phyloP scores from a whole-genome alignment of 768 basidiomycete genomes.

The Calvatia gigantea region DNA sequence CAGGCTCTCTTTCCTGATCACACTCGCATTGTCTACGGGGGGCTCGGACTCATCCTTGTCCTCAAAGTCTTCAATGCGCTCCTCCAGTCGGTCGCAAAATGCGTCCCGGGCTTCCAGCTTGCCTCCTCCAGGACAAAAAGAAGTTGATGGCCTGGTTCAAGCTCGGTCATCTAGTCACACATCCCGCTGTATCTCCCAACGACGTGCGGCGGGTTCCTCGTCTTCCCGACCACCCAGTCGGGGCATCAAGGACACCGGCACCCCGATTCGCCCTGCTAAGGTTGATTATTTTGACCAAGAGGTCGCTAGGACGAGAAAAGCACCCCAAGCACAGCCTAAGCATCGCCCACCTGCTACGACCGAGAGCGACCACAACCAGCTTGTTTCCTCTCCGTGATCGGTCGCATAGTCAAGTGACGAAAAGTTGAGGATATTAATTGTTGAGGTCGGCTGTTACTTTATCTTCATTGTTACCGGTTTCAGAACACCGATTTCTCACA shows the following conservation, averaged over 20 bases:
- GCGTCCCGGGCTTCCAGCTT: constrained; percentile 16
- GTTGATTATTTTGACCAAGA: constrained; percentile 24
- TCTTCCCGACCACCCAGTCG: neutral
- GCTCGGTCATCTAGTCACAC: constrained; percentile 39
- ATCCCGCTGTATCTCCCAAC: constrained; percentile 10
- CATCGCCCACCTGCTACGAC: neutral
- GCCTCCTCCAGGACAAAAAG: constrained; percentile 19
- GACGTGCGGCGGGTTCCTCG: neutral
- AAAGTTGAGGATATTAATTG: constrained; percentile 52
- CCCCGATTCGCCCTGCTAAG: constrained; percentile 33
- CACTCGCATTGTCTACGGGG: constrained; percentile 44
- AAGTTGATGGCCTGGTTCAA: constrained; percentile 47
- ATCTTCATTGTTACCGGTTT: neutral
- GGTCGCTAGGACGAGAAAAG: neutral
- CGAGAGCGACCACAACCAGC: neutral
- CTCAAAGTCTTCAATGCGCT: constrained; percentile 20
- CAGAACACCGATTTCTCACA: constrained; percentile 19
- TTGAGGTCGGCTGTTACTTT: constrained; percentile 46
- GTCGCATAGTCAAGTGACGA: neutral
- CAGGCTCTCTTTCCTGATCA: constrained; percentile 69
- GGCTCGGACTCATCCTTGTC: constrained; percentile 15
- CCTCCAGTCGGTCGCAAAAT: constrained; percentile 13
- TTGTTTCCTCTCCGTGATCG: neutral
- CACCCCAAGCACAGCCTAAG: neutral
- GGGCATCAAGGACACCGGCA: constrained; percentile 25